Conservation (phyloP, 2,329 filamentous ascomycete genomes). For the Rhytidhysteron rufulum region DNA sequence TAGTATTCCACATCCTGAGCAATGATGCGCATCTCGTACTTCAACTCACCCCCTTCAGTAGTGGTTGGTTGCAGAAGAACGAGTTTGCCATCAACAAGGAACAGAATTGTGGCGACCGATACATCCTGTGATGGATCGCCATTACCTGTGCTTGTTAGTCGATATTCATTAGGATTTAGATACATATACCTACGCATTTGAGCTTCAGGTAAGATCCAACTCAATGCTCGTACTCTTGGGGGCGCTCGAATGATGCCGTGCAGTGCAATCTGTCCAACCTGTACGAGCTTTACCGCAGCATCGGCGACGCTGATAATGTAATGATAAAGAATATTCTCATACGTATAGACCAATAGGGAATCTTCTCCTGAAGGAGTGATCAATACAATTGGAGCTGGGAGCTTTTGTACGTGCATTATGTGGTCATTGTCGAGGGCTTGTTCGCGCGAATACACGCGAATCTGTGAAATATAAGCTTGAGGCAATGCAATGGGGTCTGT, state of each 20-base stretch:
- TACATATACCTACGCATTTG: conserved; percentile 61
- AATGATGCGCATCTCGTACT: conserved; percentile 97
- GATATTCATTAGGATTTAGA: not conserved
- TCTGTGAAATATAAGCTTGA: conserved; percentile 31
- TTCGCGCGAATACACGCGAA: conserved; percentile 92
- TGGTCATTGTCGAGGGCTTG: conserved; percentile 68
- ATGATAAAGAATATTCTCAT: conserved; percentile 93
- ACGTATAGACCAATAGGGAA: conserved; percentile 92
- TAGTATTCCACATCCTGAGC: conserved; percentile 97
- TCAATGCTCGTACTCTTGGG: conserved; percentile 84
- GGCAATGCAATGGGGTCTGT: not conserved
- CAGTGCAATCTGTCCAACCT: conserved; percentile 97
- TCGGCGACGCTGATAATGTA: conserved; percentile 77
- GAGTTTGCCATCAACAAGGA: conserved; percentile 95
- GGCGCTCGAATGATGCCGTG: conserved; percentile 94
- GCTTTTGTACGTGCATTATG: conserved; percentile 69
- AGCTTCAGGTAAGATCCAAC: conserved; percentile 90
- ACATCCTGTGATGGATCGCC: conserved; percentile 96
- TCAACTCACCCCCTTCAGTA: conserved; percentile 77
- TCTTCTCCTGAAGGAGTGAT: conserved; percentile 88
- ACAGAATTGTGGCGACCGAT: conserved; percentile 85
- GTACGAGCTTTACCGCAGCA: conserved; percentile 71
- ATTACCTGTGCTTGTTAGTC: conserved; percentile 50
- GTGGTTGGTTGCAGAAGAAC: conserved; percentile 85
- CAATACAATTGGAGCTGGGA: conserved; percentile 84